These are phyloP conservation scores for Eurotiales sp. DNA, from an alignment of 2,329 filamentous ascomycete genomes.

Conservation along the genomic window DNA sequence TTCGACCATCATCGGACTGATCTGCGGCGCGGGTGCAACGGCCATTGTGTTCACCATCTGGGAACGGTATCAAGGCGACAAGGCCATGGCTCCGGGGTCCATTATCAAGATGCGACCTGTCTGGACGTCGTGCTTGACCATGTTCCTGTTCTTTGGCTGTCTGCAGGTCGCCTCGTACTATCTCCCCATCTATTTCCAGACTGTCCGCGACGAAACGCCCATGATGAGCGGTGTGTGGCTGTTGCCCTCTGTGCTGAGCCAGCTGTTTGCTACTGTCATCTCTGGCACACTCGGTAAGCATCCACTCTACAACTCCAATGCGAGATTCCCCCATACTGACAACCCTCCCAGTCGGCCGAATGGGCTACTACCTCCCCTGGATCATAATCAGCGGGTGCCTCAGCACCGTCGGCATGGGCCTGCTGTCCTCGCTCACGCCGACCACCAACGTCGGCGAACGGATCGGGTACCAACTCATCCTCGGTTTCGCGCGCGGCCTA, in stretches of 20 bases:
- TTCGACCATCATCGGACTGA: conserved; percentile 15
- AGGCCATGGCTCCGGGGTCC: conserved; percentile 34
- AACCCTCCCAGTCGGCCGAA: conserved; percentile 18
- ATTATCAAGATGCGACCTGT: conserved; percentile 28
- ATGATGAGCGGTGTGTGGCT: conserved; percentile 23
- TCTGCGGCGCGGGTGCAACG: conserved; percentile 19
- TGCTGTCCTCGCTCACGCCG: conserved; percentile 30
- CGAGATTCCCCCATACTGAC: too few relatives aligned
- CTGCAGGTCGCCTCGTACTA: conserved; percentile 18
- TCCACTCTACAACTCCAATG: too few relatives aligned
- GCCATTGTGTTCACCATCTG: conserved; percentile 19
- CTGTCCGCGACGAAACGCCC: conserved; percentile 17
- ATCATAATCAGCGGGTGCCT: conserved; percentile 24
- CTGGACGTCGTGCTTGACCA: conserved; percentile 20
- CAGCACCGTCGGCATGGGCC: conserved; percentile 24
- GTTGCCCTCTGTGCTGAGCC: conserved; percentile 7
- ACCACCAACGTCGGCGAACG: conserved; percentile 19
- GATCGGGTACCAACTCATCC: conserved; percentile 24
- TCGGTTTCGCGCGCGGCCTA: conserved; percentile 19
- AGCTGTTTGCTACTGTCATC: conserved; percentile 5
- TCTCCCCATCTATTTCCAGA: conserved; percentile 25
- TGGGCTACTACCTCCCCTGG: conserved; percentile 25
- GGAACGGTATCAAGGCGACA: conserved; percentile 20
- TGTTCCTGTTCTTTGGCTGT: conserved; percentile 25
- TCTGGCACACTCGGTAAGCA: conserved; percentile 24